Base-by-base conservation (phyloP, 2,329 filamentous ascomycete genomes). In the Penicillium concentricum region DNA sequence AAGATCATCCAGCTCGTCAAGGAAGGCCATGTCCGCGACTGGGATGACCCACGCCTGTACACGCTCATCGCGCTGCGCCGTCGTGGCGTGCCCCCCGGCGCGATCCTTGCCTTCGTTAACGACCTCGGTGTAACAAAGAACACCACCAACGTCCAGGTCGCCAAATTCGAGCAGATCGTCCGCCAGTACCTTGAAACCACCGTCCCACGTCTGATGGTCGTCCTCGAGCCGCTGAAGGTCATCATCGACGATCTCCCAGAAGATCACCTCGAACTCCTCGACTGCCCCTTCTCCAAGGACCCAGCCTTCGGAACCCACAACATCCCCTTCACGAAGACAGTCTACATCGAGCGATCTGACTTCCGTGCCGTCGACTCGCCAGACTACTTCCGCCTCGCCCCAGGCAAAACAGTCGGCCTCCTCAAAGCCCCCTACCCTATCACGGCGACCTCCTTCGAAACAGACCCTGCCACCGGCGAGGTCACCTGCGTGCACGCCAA, bases 21-120 rank as follows among this genome's bases (percentile, higher is more conserved):
- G 43, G 84, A 89, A 49, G 85, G 86, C n/a, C 81, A 87, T 61
- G 92, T 97, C 8, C 85, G 89, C 37, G 90, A 85, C 53, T 97
- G 92, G 91, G 90, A 97, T 66, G 93, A 97, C 67, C 93, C 93
- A 12, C 84, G 93, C 34, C 81, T 97, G 5, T 96, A 91, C 77
- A 96, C 92, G 1, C 80, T 97, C 18, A 91, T 93, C 58, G 91
- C 85, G 1, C 84, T 97, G 48, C 87, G 90, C 52, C 85, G 93
- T 50, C 85, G 92, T 57, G 93, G 93, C 70, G 84, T 97, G 0
- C 93, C 93, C 0, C 91, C 93, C 0, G 90, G 90, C 24, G 92
- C 92, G 2, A 89, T 97, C 58, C 84, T 96, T 56, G 88, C 90
- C 53, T 97, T 97, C 67, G 87, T 97, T 57, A 91, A 91, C 64